phyloP scores from a whole-genome alignment of 192 early-diverging fungal species.

The Dissophora ornata region DNA sequence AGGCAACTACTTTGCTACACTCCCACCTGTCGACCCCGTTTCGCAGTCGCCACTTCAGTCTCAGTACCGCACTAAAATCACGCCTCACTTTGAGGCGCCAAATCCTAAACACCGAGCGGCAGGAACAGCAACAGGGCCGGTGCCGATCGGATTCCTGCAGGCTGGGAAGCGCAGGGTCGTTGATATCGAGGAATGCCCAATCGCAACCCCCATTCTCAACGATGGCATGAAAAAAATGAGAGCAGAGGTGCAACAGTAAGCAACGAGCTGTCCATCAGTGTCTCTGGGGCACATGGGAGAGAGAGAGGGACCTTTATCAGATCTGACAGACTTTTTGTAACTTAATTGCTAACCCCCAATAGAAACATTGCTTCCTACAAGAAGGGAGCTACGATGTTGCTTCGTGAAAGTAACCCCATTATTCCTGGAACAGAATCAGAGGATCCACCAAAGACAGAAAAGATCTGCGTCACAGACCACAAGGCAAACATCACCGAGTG shows the following conservation, averaged over 20 bases:
- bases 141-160: constrained; percentile 67
- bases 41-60: constrained; percentile 64
- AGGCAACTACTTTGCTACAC: constrained; percentile 56
- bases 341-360: too few species aligned
- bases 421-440: constrained; percentile 34
- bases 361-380: constrained; percentile 65
- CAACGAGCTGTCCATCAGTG: background rate
- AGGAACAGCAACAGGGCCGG: constrained; percentile 20
- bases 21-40: constrained; percentile 56
- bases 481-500: constrained; percentile 67
- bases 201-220: constrained; percentile 71
- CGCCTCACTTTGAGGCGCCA: constrained; percentile 70
- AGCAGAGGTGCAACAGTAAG: constrained; percentile 55
- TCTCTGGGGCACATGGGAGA: too few species aligned
- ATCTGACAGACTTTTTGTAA: too few species aligned
- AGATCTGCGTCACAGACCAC: constrained; percentile 64
- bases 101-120: constrained; percentile 56
- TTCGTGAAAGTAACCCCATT: constrained; percentile 66
- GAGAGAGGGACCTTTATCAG: too few species aligned
- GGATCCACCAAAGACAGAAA: constrained; percentile 47
- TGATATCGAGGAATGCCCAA: constrained; percentile 74
- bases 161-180: constrained; percentile 68
- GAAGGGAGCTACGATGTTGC: constrained; percentile 67
- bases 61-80: constrained; percentile 75
- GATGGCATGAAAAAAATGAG: constrained; percentile 60